Evolutionary conservation across 2,329 filamentous ascomycete genomes (phyloP), one percentile per base, ranked within the genome.

Genomic region (Alternaria triticimaculans): DNA sequence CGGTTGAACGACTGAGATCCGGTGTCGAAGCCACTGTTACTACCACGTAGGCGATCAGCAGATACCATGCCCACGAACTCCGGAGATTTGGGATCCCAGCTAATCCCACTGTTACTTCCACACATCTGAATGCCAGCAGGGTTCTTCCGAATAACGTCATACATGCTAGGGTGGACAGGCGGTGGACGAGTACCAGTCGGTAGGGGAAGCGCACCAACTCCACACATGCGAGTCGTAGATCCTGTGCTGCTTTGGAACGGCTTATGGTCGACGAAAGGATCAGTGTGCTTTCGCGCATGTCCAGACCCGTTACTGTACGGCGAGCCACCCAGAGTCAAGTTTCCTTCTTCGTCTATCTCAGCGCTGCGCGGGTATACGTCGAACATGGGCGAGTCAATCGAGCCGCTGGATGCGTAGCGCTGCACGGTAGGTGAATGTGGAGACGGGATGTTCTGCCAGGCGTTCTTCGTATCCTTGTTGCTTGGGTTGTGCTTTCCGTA

Each of bases 201-300:
- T 18, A n/a, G n/a, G 5, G 33, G 8, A 37, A 0, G 33, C n/a
- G 37, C 37, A 41, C 37, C 37, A 18, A 41, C 37, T 12, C 49
- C 20, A n/a, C 28, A 21, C 20, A 41, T 12, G 5, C 45, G 14
- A n/a, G 18, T 23, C 12, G 26, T 15, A 37, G 18, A 33, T 20
- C 9, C 18, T 2, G 28, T n/a, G 14, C 20, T 28, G 10, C 7
- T 0, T 1, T 23, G 20, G 3, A 4, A 11, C 20, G 30, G 14
- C 6, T 33, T 23, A 18, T 37, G 8, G 9, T 60, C 55, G 1
- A 60, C 30, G 10, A 67, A 67, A 7, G 64, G 64, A 55, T 67
- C 64, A 8, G 64, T 60, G 21, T 55, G 23, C 44, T 60, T 59
- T 2, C 64, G 25, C 5, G 30, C 21, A 33, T 62, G 62, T 18